Conservation (phyloP, 495 filamentous ascomycete species). For the Aspergillus biplanus region DNA sequence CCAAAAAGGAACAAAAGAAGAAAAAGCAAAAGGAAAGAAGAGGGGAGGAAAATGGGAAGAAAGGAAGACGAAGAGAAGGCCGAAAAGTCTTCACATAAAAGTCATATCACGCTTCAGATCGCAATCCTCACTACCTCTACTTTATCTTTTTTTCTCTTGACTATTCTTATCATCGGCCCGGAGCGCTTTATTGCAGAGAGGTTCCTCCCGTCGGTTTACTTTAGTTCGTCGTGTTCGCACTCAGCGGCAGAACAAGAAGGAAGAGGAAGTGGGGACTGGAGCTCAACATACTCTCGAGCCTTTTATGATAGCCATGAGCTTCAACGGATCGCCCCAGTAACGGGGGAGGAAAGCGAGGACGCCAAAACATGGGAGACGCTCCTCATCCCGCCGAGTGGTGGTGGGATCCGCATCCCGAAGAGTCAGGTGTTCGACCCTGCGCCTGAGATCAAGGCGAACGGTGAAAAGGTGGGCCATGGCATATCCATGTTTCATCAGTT, state of each 20-base stretch:
- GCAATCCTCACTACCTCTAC: constrained; percentile 11
- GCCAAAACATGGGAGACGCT: constrained; percentile 12
- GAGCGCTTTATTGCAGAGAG: constrained; percentile 6
- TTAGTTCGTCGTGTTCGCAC: not conserved
- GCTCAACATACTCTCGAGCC: not conserved
- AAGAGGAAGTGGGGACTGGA: not conserved
- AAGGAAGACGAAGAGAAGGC: not conserved
- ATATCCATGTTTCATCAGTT: constrained; percentile 58
- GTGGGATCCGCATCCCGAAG: not conserved
- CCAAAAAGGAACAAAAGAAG: not conserved
- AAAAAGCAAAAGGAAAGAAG: not conserved
- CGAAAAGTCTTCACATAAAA: not conserved
- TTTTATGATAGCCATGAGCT: constrained; percentile 12
- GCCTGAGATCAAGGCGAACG: not conserved
- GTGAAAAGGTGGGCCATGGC: constrained; percentile 5
- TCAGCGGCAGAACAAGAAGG: constrained; percentile 6
- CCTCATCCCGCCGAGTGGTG: constrained; percentile 15
- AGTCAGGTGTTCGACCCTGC: not conserved
- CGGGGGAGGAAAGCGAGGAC: not conserved
- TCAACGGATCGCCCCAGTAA: constrained; percentile 4
- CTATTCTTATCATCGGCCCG: constrained; percentile 14
- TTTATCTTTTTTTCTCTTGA: constrained; percentile 17
- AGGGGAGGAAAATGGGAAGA: not conserved
- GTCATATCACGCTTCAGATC: constrained; percentile 9
- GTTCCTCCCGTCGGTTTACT: not conserved